Evolutionary conservation across 495 filamentous ascomycete species (phyloP).

Genomic region (Aspergillus sclerotioniger): DNA sequence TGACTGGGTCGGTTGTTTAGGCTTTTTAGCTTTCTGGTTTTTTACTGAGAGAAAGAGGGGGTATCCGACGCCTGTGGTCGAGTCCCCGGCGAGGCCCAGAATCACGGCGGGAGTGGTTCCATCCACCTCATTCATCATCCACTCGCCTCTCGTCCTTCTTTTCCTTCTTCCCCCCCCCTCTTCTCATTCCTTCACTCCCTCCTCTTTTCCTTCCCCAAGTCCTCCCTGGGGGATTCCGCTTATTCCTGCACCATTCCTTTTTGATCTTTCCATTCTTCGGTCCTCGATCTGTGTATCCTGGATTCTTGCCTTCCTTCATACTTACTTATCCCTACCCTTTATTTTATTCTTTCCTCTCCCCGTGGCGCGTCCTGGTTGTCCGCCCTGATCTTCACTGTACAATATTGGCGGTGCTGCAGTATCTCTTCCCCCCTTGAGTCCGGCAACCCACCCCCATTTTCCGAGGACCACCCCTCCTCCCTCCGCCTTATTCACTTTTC

Average conservation of each 20-base stretch:
- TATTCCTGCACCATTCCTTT: slow-evolving; percentile 23
- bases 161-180: slow-evolving; percentile 20
- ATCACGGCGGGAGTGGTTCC: background rate
- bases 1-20: background rate
- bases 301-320: slow-evolving; percentile 36
- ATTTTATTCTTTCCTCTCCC: slow-evolving; percentile 27
- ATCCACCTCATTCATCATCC: slow-evolving; percentile 4
- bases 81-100: background rate
- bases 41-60: background rate
- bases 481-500: slow-evolving; percentile 20
- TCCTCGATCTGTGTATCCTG: slow-evolving; percentile 45
- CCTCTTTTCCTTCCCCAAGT: slow-evolving; percentile 27
- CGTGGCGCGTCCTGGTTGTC: slow-evolving; percentile 42
- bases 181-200: slow-evolving; percentile 27
- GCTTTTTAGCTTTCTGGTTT: background rate
- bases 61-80: background rate
- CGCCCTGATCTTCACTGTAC: slow-evolving; percentile 29
- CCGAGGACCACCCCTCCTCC: slow-evolving; percentile 11
- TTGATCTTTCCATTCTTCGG: slow-evolving; percentile 31
- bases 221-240: slow-evolving; percentile 25
- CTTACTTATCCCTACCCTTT: slow-evolving; percentile 36
- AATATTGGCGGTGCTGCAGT: slow-evolving; percentile 24
- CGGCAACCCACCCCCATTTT: slow-evolving; percentile 15
- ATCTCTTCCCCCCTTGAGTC: slow-evolving; percentile 24
- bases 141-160: slow-evolving; percentile 12